Conservation (phyloP, 768 basidiomycete genomes). For the Mycena capillaripes region DNA sequence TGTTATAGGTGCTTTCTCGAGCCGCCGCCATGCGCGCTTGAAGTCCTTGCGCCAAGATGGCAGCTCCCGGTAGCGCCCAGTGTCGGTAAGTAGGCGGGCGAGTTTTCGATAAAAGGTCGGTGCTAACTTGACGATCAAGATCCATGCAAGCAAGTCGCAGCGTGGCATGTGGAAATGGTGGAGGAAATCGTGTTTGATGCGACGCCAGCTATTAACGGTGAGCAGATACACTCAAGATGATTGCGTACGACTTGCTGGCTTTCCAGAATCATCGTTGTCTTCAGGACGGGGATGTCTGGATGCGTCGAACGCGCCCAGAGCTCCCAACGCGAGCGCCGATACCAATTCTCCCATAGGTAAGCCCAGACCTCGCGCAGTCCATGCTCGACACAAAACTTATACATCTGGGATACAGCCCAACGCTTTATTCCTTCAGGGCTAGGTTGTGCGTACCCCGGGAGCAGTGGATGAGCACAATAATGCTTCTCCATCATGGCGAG, state of each 20-base stretch:
- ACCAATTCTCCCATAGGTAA: conserved; percentile 45
- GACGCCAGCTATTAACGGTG: conserved; percentile 44
- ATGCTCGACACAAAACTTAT: conserved; percentile 40
- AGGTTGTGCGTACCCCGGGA: conserved; percentile 30
- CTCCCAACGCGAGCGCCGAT: conserved; percentile 42
- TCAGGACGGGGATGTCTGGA: conserved; percentile 40
- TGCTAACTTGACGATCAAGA: conserved; percentile 46
- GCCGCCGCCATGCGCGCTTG: conserved; percentile 40
- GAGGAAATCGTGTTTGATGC: conserved; percentile 50
- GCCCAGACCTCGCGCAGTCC: conserved; percentile 42
- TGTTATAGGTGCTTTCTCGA: conserved; percentile 38
- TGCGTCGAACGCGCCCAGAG: conserved; percentile 42
- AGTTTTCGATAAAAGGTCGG: conserved; percentile 46
- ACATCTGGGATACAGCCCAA: conserved; percentile 42
- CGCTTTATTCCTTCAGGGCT: conserved; percentile 31
- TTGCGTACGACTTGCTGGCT: conserved; percentile 40
- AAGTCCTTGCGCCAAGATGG: conserved; percentile 44
- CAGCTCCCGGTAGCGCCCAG: conserved; percentile 41
- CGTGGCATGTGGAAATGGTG: conserved; percentile 49
- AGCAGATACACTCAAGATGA: conserved; percentile 19
- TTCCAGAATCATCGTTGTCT: conserved; percentile 48
- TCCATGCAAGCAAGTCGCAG: conserved; percentile 50
- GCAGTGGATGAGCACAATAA: conserved; percentile 31
- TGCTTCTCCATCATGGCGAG: conserved; percentile 27
- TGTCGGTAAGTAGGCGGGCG: conserved; percentile 33